A percentile compares a stretch with the other conserved stretches of the same genome.
Conservation (phyloP, 2,329 filamentous ascomycete genomes). For the Cyphellophora attinorum region DNA sequence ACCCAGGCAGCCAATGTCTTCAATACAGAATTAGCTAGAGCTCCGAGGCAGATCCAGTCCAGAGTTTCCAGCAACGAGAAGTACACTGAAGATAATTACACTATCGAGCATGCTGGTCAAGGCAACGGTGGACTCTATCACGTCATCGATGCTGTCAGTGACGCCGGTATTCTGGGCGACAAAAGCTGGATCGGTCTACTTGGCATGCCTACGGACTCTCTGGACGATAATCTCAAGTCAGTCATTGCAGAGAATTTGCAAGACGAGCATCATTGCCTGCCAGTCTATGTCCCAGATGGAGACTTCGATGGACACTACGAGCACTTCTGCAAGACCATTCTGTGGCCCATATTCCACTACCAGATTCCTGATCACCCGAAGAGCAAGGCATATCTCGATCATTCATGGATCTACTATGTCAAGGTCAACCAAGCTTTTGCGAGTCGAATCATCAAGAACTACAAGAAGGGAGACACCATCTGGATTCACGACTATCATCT, state of each 20-base stretch:
- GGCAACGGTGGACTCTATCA: slow-evolving; percentile 89
- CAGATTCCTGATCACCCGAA: slow-evolving; percentile 96
- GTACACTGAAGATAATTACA: slow-evolving; percentile 73
- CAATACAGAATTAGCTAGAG: slow-evolving; percentile 6
- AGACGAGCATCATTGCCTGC: slow-evolving; percentile 51
- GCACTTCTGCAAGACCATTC: slow-evolving; percentile 94
- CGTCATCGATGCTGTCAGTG: slow-evolving; percentile 67
- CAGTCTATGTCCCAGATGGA: slow-evolving; percentile 78
- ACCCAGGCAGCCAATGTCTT: slow-evolving; percentile 44
- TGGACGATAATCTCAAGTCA: slow-evolving; percentile 64
- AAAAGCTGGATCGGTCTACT: slow-evolving; percentile 87
- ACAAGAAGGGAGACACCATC: slow-evolving; percentile 85
- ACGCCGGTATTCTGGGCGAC: slow-evolving; percentile 60
- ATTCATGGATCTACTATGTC: slow-evolving; percentile 92
- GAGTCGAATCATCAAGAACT: slow-evolving; percentile 79
- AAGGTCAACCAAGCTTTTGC: slow-evolving; percentile 90
- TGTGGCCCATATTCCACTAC: slow-evolving; percentile 97
- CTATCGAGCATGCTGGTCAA: slow-evolving; percentile 73
- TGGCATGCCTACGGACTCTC: slow-evolving; percentile 84
- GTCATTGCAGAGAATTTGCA: slow-evolving; percentile 76
- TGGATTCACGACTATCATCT: slow-evolving; percentile 97
- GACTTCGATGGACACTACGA: slow-evolving; percentile 92
- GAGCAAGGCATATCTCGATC: slow-evolving; percentile 95
- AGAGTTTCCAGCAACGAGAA: slow-evolving; percentile 54
- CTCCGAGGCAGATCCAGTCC: slow-evolving; percentile 3